phyloP scores from a whole-genome alignment of 2,329 filamentous ascomycete genomes.

The Magnaporthales sp. region DNA sequence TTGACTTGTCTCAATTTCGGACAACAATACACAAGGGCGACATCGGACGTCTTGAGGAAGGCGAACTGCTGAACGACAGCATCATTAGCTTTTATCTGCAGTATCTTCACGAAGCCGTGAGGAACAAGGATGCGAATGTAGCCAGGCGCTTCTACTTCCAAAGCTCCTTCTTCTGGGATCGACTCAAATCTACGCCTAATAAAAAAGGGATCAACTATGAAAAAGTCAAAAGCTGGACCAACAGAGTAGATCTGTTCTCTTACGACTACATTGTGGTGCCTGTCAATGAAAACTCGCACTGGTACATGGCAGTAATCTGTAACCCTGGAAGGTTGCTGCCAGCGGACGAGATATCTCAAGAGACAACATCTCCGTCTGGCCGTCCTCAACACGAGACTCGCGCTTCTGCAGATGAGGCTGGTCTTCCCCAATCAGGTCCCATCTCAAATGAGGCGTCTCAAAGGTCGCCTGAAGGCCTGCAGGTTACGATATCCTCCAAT shows the following conservation, averaged over 20 bases:
- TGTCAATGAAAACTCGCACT: conserved; percentile 80
- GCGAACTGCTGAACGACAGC: conserved; percentile 86
- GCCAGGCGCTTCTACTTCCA: conserved; percentile 72
- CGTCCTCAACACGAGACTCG: not conserved
- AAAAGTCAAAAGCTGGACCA: conserved; percentile 80
- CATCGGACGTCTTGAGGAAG: conserved; percentile 70
- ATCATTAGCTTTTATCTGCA: conserved; percentile 82
- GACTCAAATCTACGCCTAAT: conserved; percentile 48
- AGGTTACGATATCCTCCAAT: not conserved
- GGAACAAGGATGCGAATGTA: conserved; percentile 43
- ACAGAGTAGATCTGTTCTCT: conserved; percentile 71
- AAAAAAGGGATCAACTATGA: conserved; percentile 67
- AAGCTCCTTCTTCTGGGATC: conserved; percentile 86
- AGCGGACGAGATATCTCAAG: not conserved
- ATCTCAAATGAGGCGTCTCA: not conserved
- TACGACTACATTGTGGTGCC: conserved; percentile 89
- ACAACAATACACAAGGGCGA: conserved; percentile 64
- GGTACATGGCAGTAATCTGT: conserved; percentile 94
- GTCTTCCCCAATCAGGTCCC: not conserved
- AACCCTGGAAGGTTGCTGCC: conserved; percentile 61
- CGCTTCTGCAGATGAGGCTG: not conserved
- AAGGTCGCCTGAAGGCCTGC: not conserved
- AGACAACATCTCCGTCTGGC: not conserved
- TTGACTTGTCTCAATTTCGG: conserved; percentile 55
- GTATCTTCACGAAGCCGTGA: conserved; percentile 55